Evolutionary conservation across 2,329 filamentous ascomycete species (phyloP), one percentile per base, ranked within the genome.

Genomic region (Cytospora mali): DNA sequence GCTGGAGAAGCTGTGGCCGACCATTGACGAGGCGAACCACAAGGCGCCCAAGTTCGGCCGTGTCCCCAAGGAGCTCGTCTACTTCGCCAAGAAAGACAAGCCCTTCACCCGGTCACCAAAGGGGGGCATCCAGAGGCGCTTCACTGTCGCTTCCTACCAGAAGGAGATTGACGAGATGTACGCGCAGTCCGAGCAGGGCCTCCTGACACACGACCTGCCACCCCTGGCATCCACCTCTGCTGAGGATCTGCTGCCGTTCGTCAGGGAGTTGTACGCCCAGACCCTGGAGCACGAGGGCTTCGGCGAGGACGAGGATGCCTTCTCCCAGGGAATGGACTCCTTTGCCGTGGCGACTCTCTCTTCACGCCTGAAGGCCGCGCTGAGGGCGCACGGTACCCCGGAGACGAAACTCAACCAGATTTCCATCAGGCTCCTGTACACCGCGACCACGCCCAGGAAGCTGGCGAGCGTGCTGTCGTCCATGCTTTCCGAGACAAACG

Each of bases 11-110:
- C 4, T 66, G 9, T 66, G 64, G 64, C 55, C 62, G 2, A 29
- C 54, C 4, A 57, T 66, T 25, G 64, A 66, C 46, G 48, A 57
- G 46, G 58, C 64, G 6, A 66, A 66, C 29, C 49, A 58, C 49
- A 7, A 52, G 14, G 64, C 64, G 27, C 62, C 64, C 18, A 59
- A 61, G 51, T 63, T 64, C 27, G 64, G 62, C 21, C 55, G 53
- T 5, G 33, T 66, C 4, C 64, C 63, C 28, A 56, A 63, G 33
- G 58, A 66, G 48, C 62, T 66, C 6, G 52, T 66, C 23, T 21
- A 64, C 28, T 58, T 66, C 55, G 31, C 64, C 9, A 54, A 29
- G 21, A 56, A 49, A 18, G 58, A 59, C 28, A 62, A 66, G 51
- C 62, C 64, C 0, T 61, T 66, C 49, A 46, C 42, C 13, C 57